A percentile compares a stretch with the other conserved stretches of the same genome.
These are phyloP conservation scores for Penicillium sp. DNA, from an alignment of 2,329 filamentous ascomycete genomes.

Conservation along the genomic window DNA sequence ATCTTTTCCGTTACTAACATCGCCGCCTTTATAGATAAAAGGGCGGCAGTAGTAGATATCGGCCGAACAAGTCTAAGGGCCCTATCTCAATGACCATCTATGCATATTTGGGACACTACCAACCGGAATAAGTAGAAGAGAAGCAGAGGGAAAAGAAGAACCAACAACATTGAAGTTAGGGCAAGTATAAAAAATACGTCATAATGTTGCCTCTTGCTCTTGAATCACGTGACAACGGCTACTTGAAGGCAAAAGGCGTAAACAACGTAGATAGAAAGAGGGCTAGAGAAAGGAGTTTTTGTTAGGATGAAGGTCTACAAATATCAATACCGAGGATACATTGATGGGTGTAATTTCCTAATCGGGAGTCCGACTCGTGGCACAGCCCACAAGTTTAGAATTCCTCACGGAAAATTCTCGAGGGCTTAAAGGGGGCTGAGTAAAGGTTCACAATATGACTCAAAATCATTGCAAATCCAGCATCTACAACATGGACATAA, in stretches of 20 bases:
- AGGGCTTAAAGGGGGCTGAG: background rate
- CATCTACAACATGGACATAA: background rate
- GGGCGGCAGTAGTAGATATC: no score
- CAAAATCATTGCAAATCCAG: background rate
- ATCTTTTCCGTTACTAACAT: no score
- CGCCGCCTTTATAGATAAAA: no score
- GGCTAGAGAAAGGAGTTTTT: background rate
- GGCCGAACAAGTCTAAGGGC: no score
- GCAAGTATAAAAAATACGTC: no score
- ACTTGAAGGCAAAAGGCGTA: no score
- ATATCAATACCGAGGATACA: background rate
- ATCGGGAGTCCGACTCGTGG: constrained; percentile 2
- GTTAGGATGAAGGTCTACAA: background rate
- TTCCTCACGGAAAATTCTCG: background rate
- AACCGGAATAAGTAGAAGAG: no score
- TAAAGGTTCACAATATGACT: background rate
- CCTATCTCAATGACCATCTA: no score
- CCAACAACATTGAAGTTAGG: no score
- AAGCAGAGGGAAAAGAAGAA: no score
- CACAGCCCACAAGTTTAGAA: background rate
- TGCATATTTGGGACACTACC: no score
- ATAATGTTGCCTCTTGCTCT: no score
- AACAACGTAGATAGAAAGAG: background rate
- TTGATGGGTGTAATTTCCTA: background rate
- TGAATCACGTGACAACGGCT: background rate